These are phyloP conservation scores for Otatea glauca DNA, from an alignment of 176 grass and related monocot species.

Conservation along the genomic window DNA sequence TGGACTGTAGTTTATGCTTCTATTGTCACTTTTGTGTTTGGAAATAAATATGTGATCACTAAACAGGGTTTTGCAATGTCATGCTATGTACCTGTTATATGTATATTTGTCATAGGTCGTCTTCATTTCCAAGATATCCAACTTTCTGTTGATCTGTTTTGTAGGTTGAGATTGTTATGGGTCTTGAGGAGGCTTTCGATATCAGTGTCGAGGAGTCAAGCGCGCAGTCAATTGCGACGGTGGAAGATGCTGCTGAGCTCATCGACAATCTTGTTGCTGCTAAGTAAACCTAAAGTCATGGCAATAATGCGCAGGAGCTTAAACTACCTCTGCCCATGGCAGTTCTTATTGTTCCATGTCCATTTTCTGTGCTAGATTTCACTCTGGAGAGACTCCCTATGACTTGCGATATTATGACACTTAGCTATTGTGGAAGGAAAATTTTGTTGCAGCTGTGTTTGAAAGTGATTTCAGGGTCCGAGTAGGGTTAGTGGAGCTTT, in stretches of 20 bases:
- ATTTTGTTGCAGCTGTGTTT: neutral
- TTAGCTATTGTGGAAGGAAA: neutral
- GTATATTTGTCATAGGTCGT: neutral
- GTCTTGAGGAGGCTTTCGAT: conserved; percentile 57
- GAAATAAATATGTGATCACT: neutral
- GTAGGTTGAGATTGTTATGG: conserved; percentile 70
- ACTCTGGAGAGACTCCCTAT: conserved; percentile 34
- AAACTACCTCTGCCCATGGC: neutral
- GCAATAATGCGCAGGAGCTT: conserved; percentile 5
- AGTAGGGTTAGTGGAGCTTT: neutral
- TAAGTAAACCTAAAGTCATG: neutral
- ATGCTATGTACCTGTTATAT: neutral
- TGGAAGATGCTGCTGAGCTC: conserved; percentile 62
- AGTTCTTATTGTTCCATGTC: neutral
- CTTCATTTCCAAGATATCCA: neutral
- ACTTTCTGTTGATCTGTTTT: neutral
- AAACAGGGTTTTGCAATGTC: neutral
- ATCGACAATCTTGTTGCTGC: conserved; percentile 47
- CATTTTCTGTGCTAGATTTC: conserved; percentile 37
- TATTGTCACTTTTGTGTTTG: neutral
- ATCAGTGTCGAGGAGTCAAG: conserved; percentile 61
- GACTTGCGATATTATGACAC: conserved; percentile 10
- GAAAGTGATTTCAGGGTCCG: neutral
- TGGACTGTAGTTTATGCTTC: conserved; percentile 24
- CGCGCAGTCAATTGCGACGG: conserved; percentile 48